Percentiles rank a stretch among this genome's conserved stretches.
Evolutionary conservation across 2,329 filamentous ascomycete species (phyloP).

Genomic region (Penicillium sp.): DNA sequence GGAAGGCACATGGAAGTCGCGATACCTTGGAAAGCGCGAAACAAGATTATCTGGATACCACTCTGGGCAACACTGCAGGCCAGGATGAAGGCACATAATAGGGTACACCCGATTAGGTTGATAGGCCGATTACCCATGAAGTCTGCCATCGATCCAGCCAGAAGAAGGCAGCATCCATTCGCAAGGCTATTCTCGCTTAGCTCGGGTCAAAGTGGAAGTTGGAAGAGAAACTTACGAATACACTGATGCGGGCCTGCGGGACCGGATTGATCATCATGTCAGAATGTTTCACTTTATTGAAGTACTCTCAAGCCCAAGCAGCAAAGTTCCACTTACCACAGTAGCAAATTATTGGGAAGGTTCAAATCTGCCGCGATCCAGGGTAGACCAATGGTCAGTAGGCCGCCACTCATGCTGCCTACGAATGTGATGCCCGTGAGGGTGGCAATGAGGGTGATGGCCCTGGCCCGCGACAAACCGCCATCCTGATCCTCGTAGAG

Average conservation of each 20-base stretch:
- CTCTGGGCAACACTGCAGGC: constrained; percentile 44
- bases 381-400: constrained; percentile 32
- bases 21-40: constrained; percentile 51
- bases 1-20: constrained; percentile 53
- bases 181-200: constrained; percentile 39
- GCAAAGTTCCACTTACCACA: constrained; percentile 13
- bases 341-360: constrained; percentile 26
- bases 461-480: constrained; percentile 12
- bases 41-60: constrained; percentile 49
- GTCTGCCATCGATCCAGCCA: constrained; percentile 56
- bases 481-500: not conserved
- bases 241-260: constrained; percentile 19
- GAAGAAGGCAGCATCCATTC: constrained; percentile 52
- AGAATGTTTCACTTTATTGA: not conserved
- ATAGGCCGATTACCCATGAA: constrained; percentile 52
- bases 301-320: not conserved
- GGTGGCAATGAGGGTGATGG: constrained; percentile 27
- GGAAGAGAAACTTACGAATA: constrained; percentile 17
- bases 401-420: constrained; percentile 34
- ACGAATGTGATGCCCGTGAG: constrained; percentile 34
- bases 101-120: constrained; percentile 50
- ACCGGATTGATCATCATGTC: not conserved
- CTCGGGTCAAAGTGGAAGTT: not conserved
- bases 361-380: constrained; percentile 30
- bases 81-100: constrained; percentile 46